phyloP scores from a whole-genome alignment of 2,329 filamentous ascomycete genomes.

The Penicillium expansum region DNA sequence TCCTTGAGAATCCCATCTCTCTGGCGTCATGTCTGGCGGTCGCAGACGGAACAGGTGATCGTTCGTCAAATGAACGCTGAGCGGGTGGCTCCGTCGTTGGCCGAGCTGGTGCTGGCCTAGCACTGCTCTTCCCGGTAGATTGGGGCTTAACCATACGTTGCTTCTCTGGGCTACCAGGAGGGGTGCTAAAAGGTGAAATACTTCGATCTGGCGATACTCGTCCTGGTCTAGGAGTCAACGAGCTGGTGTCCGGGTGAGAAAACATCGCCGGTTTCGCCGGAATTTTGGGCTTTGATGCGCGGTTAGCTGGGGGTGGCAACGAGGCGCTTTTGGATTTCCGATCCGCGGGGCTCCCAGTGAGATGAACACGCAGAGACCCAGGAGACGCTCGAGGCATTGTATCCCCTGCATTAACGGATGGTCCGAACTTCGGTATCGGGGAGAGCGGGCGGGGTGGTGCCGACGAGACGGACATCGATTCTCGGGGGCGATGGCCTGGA shows the following conservation, averaged over 20 bases:
- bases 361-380: conserved; percentile 11
- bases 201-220: conserved; percentile 42
- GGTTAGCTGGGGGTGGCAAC: conserved; percentile 72
- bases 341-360: conserved; percentile 25
- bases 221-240: conserved; percentile 29
- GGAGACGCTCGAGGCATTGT: conserved; percentile 23
- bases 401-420: conserved; percentile 20
- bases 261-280: conserved; percentile 46
- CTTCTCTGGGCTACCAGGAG: conserved; percentile 69
- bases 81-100: conserved; percentile 28
- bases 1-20: conserved; percentile 33
- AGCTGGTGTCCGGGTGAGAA: conserved; percentile 30
- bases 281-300: conserved; percentile 73
- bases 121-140: conserved; percentile 12
- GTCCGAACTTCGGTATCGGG: conserved; percentile 31
- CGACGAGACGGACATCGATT: conserved; percentile 25
- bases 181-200: conserved; percentile 81
- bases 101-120: conserved; percentile 21
- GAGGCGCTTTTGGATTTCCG: conserved; percentile 41
- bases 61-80: conserved; percentile 31
- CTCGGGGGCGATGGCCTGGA: conserved; percentile 25
- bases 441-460: conserved; percentile 27
- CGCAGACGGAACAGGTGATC: conserved; percentile 20
- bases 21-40: conserved; percentile 25
- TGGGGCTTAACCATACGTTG: conserved; percentile 38